Conservation (phyloP, 768 basidiomycete genomes). For the Trametopsis cervina region DNA sequence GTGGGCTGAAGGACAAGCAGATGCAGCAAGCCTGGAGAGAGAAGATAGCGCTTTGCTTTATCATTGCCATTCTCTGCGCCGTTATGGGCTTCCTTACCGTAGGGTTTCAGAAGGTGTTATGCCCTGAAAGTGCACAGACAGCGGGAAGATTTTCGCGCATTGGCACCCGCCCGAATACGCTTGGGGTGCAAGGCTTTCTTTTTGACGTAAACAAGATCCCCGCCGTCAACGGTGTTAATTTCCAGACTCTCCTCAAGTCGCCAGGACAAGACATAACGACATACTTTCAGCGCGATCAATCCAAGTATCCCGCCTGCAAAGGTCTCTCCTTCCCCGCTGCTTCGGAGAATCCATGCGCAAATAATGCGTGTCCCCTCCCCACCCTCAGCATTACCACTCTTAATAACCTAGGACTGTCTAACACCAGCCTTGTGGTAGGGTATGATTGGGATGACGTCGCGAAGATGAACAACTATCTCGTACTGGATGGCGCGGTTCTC, state of each 20-base stretch:
- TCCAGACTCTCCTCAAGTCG: slow-evolving; percentile 44
- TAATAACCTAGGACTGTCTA: slow-evolving; percentile 50
- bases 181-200: slow-evolving; percentile 72
- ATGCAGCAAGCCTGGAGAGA: slow-evolving; percentile 94
- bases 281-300: slow-evolving; percentile 64
- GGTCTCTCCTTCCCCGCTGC: slow-evolving; percentile 63
- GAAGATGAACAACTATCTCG: slow-evolving; percentile 64
- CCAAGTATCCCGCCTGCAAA: slow-evolving; percentile 60
- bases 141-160: slow-evolving; percentile 39
- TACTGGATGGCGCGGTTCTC: slow-evolving; percentile 89
- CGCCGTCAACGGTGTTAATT: slow-evolving; percentile 44
- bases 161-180: slow-evolving; percentile 49
- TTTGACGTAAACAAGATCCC: slow-evolving; percentile 63
- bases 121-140: slow-evolving; percentile 51
- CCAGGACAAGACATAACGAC: slow-evolving; percentile 90
- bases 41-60: slow-evolving; percentile 89
- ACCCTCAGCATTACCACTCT: slow-evolving; percentile 54
- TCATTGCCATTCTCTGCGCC: slow-evolving; percentile 73
- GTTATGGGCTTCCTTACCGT: slow-evolving; percentile 89
- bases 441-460: slow-evolving; percentile 91
- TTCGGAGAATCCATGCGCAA: slow-evolving; percentile 62
- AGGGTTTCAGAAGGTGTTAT: slow-evolving; percentile 88
- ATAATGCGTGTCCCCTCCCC: slow-evolving; percentile 61
- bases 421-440: slow-evolving; percentile 67
- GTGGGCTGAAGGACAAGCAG: slow-evolving; percentile 74